phyloP scores from a whole-genome alignment of 2,329 filamentous ascomycete genomes.

The Fusarium chlamydosporum region DNA sequence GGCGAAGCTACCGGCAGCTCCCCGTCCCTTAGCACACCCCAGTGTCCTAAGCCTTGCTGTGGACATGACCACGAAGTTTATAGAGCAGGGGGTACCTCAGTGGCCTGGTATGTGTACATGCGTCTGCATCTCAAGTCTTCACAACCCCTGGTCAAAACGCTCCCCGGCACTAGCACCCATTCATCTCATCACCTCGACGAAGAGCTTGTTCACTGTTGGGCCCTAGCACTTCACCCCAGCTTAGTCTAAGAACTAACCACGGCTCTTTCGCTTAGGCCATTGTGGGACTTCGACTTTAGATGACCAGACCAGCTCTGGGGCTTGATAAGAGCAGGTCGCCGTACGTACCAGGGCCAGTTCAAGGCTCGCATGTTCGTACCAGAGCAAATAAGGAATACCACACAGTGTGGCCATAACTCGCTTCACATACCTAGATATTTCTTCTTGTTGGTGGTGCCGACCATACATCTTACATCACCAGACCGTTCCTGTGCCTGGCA shows the following conservation, averaged over 20 bases:
- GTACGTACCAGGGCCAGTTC: slow-evolving; percentile 43
- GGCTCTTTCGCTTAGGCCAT: slow-evolving; percentile 41
- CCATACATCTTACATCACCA: slow-evolving; percentile 50
- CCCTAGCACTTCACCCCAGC: slow-evolving; percentile 44
- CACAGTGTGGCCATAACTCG: slow-evolving; percentile 47
- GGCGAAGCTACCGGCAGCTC: slow-evolving; percentile 49
- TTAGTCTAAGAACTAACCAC: slow-evolving; percentile 44
- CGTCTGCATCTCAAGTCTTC: slow-evolving; percentile 42
- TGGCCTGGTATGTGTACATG: slow-evolving; percentile 40
- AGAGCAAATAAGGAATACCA: slow-evolving; percentile 48
- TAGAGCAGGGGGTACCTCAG: slow-evolving; percentile 41
- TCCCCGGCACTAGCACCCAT: slow-evolving; percentile 45
- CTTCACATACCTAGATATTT: slow-evolving; percentile 44
- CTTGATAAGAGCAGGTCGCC: slow-evolving; percentile 47
- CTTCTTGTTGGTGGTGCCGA: slow-evolving; percentile 42
- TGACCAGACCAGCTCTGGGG: slow-evolving; percentile 45
- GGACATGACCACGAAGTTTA: slow-evolving; percentile 40
- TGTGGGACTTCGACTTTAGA: slow-evolving; percentile 43
- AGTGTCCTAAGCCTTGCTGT: slow-evolving; percentile 49
- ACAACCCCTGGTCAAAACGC: slow-evolving; percentile 44
- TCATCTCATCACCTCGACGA: slow-evolving; percentile 41
- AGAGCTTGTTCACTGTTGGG: slow-evolving; percentile 42
- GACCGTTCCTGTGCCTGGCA: slow-evolving; percentile 33
- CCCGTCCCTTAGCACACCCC: slow-evolving; percentile 46
- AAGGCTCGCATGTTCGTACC: slow-evolving; percentile 45